phyloP scores from a whole-genome alignment of 2,329 filamentous ascomycete genomes.

The Knoxdaviesia proteae region DNA sequence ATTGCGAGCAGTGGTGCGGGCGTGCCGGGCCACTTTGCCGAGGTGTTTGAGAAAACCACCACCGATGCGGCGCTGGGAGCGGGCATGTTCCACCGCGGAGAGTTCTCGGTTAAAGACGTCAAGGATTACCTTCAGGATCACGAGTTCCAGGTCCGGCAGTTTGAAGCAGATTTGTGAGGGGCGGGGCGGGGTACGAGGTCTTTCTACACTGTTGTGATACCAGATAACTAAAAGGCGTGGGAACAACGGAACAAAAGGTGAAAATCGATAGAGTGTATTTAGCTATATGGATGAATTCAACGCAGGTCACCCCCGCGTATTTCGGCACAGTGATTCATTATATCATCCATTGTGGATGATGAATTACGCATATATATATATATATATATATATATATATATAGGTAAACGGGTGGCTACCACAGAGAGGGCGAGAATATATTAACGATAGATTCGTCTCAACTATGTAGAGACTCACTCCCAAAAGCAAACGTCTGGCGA shows the following conservation, averaged over 20 bases:
- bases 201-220: not conserved
- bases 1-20: slow-evolving; percentile 90
- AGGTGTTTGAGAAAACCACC: slow-evolving; percentile 69
- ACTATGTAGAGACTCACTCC: not conserved
- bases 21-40: slow-evolving; percentile 66
- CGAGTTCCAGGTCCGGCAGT: slow-evolving; percentile 59
- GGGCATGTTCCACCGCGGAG: slow-evolving; percentile 91
- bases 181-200: too few relatives aligned
- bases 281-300: too few relatives aligned
- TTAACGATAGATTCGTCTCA: too few relatives aligned
- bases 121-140: slow-evolving; percentile 59
- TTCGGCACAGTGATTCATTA: too few relatives aligned
- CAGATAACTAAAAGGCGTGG: not conserved
- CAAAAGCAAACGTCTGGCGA: too few relatives aligned
- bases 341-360: too few relatives aligned
- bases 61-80: slow-evolving; percentile 89
- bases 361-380: too few relatives aligned
- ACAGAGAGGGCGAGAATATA: not conserved
- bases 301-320: too few relatives aligned
- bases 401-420: not conserved
- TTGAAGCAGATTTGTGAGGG: slow-evolving; percentile 34
- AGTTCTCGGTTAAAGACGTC: slow-evolving; percentile 87
- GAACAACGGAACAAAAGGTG: too few relatives aligned
- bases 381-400: too few relatives aligned
- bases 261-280: too few relatives aligned